A percentile compares a stretch with the other conserved stretches of the same genome.
Evolutionary conservation across 768 basidiomycete species (phyloP).

Genomic region (Lyophyllum semitale): DNA sequence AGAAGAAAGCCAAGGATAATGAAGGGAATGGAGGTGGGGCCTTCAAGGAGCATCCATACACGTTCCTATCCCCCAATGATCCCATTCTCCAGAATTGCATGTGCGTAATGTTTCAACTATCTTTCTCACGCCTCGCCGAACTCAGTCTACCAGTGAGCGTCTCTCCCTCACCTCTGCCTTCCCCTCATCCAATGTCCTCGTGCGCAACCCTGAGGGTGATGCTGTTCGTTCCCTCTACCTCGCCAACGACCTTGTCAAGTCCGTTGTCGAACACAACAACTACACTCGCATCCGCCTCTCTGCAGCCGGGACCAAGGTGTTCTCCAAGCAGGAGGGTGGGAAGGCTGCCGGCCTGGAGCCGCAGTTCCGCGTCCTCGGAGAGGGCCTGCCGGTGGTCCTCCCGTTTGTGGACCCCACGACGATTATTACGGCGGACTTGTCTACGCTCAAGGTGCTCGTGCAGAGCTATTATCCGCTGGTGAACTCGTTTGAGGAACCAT

Average conservation of each 20-base stretch:
- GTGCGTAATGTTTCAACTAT: slow-evolving; percentile 44
- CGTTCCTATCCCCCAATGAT: slow-evolving; percentile 72
- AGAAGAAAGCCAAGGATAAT: slow-evolving; percentile 20
- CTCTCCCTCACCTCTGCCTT: slow-evolving; percentile 72
- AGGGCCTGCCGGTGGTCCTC: slow-evolving; percentile 83
- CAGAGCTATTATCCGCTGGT: slow-evolving; percentile 81
- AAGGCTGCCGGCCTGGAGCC: slow-evolving; percentile 47
- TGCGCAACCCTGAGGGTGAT: slow-evolving; percentile 79
- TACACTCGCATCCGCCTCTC: slow-evolving; percentile 84
- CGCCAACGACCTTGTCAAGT: slow-evolving; percentile 81
- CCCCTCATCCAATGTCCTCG: slow-evolving; percentile 76
- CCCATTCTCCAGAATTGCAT: slow-evolving; percentile 70
- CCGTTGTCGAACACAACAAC: slow-evolving; percentile 79
- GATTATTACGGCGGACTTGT: slow-evolving; percentile 60
- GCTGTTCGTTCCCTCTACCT: slow-evolving; percentile 84
- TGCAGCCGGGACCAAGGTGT: slow-evolving; percentile 91
- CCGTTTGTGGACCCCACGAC: slow-evolving; percentile 71
- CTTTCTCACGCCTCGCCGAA: neutral
- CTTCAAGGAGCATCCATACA: slow-evolving; percentile 93
- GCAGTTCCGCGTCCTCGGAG: slow-evolving; percentile 78
- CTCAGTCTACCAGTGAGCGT: slow-evolving; percentile 51
- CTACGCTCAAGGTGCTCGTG: slow-evolving; percentile 66
- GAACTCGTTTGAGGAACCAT: slow-evolving; percentile 61
- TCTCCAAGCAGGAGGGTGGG: slow-evolving; percentile 84
- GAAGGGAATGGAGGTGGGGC: slow-evolving; percentile 29